Conservation (phyloP, 2,329 filamentous ascomycete genomes). For the Remersonia thermophila region DNA sequence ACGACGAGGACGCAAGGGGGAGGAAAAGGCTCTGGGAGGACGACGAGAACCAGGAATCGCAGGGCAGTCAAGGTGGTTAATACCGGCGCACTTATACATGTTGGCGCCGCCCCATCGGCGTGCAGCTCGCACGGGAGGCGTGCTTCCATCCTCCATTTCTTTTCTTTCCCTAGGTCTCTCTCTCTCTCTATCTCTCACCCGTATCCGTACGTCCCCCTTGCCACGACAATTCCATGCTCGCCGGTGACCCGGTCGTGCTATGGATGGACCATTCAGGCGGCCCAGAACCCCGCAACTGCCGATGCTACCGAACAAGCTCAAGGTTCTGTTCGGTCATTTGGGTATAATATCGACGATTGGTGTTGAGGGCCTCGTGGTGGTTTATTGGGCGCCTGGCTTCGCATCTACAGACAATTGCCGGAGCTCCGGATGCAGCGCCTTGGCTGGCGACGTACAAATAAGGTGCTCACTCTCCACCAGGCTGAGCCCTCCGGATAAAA, state of each 20-base stretch:
- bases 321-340: slow-evolving; percentile 15
- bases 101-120: neutral
- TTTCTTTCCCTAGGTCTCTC: neutral
- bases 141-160: too few relatives aligned
- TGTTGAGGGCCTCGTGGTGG: slow-evolving; percentile 4
- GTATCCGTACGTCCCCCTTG: neutral
- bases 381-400: slow-evolving; percentile 10
- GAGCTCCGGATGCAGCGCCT: slow-evolving; percentile 10
- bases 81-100: slow-evolving; percentile 10
- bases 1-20: neutral
- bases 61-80: slow-evolving; percentile 2
- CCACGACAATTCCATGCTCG: neutral
- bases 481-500: slow-evolving; percentile 13
- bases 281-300: slow-evolving; percentile 15
- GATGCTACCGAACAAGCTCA: slow-evolving; percentile 18
- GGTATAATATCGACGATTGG: slow-evolving; percentile 18
- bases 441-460: neutral
- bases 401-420: slow-evolving; percentile 16
- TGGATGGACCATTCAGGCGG: slow-evolving; percentile 6
- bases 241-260: slow-evolving; percentile 10
- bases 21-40: neutral
- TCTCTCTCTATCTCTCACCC: too few relatives aligned
- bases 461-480: too few relatives aligned
- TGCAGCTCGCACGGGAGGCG: too few relatives aligned
- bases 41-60: slow-evolving; percentile 1